These are phyloP conservation scores for Talaromyces nanjingensis DNA, from an alignment of 495 filamentous ascomycete genomes.

Conservation along the genomic window DNA sequence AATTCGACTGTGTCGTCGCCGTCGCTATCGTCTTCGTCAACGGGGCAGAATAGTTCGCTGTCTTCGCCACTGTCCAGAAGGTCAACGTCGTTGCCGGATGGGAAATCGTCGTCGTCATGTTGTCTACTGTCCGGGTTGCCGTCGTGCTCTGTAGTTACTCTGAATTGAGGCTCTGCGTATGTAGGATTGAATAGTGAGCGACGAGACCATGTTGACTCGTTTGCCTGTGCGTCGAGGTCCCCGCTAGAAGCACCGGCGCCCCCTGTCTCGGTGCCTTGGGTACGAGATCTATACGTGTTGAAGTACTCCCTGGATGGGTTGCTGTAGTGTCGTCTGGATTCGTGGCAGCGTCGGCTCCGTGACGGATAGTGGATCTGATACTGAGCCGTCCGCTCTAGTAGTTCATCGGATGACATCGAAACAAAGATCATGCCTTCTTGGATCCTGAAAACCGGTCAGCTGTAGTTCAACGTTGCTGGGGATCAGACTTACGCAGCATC, in stretches of 20 bases:
- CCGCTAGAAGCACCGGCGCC: slow-evolving; percentile 13
- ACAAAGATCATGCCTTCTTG: slow-evolving; percentile 94
- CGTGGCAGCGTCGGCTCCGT: slow-evolving; percentile 20
- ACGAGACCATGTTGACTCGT: slow-evolving; percentile 1
- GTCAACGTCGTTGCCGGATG: slow-evolving; percentile 21
- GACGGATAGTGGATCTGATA: slow-evolving; percentile 66
- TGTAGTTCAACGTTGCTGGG: not conserved
- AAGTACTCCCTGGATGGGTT: slow-evolving; percentile 38
- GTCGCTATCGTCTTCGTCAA: slow-evolving; percentile 47
- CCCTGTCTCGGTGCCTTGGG: slow-evolving; percentile 23
- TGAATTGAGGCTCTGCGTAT: slow-evolving; percentile 33
- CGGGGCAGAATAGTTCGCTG: slow-evolving; percentile 35
- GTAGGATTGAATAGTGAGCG: slow-evolving; percentile 8
- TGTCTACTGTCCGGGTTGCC: slow-evolving; percentile 36
- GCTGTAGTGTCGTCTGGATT: slow-evolving; percentile 21
- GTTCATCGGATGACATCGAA: slow-evolving; percentile 71
- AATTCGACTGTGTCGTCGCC: slow-evolving; percentile 20
- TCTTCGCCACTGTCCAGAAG: slow-evolving; percentile 20
- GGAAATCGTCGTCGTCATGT: slow-evolving; percentile 16
- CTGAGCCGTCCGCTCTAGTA: slow-evolving; percentile 63
- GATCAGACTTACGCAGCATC: slow-evolving; percentile 68
- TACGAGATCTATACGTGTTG: slow-evolving; percentile 27
- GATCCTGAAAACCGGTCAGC: slow-evolving; percentile 48
- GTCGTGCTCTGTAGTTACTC: slow-evolving; percentile 44
- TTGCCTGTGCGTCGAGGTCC: slow-evolving; percentile 5